Conservation (phyloP, 1,139 yeast genomes). For the Sugiyamaella neomexicana region DNA sequence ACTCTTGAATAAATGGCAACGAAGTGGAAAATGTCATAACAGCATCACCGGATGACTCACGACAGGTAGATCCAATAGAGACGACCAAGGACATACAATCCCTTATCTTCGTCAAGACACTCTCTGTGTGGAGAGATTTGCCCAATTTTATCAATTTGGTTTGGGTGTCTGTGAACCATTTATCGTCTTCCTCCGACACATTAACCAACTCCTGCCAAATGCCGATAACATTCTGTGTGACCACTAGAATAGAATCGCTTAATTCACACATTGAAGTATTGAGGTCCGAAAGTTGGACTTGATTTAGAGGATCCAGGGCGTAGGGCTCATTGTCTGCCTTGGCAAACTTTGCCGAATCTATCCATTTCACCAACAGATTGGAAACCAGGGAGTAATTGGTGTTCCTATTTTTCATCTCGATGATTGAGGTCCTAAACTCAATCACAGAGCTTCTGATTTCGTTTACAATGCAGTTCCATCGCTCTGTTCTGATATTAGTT, state of each 20-base stretch:
- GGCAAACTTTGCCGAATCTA: background rate
- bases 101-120: conserved; percentile 39
- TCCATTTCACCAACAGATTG: conserved; percentile 22
- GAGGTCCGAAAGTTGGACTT: conserved; percentile 1
- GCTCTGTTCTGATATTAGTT: conserved; percentile 10
- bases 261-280: conserved; percentile 37
- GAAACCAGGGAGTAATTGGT: conserved; percentile 13
- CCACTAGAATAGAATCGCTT: conserved; percentile 55
- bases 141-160: conserved; percentile 41
- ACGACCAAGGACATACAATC: conserved; percentile 31
- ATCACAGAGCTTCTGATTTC: background rate
- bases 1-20: conserved; percentile 38
- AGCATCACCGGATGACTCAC: conserved; percentile 42
- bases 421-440: background rate
- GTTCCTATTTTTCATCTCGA: background rate
- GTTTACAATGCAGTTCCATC: background rate
- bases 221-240: conserved; percentile 7
- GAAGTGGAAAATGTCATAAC: conserved; percentile 40
- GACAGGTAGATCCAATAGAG: conserved; percentile 15
- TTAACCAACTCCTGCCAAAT: conserved; percentile 6
- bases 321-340: no score
- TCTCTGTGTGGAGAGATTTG: conserved; percentile 36
- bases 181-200: conserved; percentile 52
- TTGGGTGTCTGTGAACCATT: conserved; percentile 62
- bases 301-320: background rate